Conservation (phyloP, 495 filamentous ascomycete genomes). For the Parmelia sp. region DNA sequence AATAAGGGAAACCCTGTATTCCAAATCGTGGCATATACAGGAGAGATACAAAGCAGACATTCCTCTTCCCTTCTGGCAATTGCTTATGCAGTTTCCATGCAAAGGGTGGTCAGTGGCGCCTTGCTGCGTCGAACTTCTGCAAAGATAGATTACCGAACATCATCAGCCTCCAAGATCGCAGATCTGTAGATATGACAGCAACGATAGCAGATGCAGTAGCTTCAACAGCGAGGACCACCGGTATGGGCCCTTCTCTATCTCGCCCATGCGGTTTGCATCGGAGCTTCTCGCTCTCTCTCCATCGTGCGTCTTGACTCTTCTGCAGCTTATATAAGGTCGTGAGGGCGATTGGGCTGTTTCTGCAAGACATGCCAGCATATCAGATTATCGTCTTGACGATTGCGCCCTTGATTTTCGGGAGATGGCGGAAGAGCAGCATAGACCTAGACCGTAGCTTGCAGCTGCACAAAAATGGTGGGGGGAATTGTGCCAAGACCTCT, state of each 20-base stretch:
- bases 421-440: not conserved
- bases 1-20: not conserved
- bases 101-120: not conserved
- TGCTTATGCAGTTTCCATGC: not conserved
- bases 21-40: not conserved
- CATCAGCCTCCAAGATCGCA: not conserved
- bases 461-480: not conserved
- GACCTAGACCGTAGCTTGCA: too few relatives aligned
- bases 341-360: not conserved
- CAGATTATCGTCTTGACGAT: not conserved
- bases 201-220: not conserved
- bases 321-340: too few relatives aligned
- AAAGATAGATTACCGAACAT: not conserved
- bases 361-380: not conserved
- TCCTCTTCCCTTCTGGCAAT: not conserved
- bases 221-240: not conserved
- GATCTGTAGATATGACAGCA: not conserved
- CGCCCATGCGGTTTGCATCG: not conserved
- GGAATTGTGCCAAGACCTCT: not conserved
- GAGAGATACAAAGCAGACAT: not conserved
- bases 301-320: not conserved
- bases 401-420: not conserved
- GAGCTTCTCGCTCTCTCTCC: not conserved
- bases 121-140: not conserved
- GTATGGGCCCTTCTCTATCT: not conserved